Conservation (phyloP, 495 filamentous ascomycete species). For the Cladorrhinum samala region DNA sequence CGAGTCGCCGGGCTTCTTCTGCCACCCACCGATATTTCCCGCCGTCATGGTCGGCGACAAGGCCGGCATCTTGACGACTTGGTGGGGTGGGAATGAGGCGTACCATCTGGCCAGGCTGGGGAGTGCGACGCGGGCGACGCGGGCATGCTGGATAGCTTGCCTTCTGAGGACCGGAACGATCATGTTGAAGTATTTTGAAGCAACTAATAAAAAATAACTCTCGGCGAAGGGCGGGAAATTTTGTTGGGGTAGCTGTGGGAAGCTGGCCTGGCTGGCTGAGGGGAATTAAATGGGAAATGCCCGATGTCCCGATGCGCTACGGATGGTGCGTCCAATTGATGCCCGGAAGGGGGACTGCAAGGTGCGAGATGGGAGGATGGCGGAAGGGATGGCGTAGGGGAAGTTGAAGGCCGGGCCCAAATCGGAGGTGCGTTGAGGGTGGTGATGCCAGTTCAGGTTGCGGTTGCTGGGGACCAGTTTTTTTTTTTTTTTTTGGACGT, state of each 20-base stretch:
- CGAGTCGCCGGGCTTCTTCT: conserved; percentile 89
- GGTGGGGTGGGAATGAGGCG: conserved; percentile 80
- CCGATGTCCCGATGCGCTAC: conserved; percentile 12
- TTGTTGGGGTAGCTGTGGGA: conserved; percentile 17
- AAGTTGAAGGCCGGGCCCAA: conserved; percentile 1
- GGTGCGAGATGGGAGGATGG: neutral
- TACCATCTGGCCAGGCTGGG: conserved; percentile 51
- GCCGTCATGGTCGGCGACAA: conserved; percentile 96
- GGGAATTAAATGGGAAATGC: conserved; percentile 19
- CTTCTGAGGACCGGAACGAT: conserved; percentile 48
- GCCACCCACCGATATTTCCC: conserved; percentile 96
- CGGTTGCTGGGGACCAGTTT: conserved; percentile 22
- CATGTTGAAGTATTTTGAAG: conserved; percentile 36
- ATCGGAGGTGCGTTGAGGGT: conserved; percentile 23
- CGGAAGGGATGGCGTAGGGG: conserved; percentile 2
- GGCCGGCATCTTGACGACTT: conserved; percentile 94
- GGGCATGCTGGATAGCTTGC: conserved; percentile 45
- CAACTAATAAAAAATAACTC: conserved; percentile 25
- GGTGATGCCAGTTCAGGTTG: conserved; percentile 18
- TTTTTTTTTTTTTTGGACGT: conserved; percentile 28
- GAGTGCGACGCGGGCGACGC: conserved; percentile 36
- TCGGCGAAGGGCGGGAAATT: conserved; percentile 7
- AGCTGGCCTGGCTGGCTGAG: too few species aligned
- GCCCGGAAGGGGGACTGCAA: neutral
- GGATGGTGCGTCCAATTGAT: conserved; percentile 19